A percentile compares a stretch with the other conserved stretches of the same genome.
Evolutionary conservation across 371 early-diverging fungal species (phyloP).

Genomic region (Mucor irregularis): DNA sequence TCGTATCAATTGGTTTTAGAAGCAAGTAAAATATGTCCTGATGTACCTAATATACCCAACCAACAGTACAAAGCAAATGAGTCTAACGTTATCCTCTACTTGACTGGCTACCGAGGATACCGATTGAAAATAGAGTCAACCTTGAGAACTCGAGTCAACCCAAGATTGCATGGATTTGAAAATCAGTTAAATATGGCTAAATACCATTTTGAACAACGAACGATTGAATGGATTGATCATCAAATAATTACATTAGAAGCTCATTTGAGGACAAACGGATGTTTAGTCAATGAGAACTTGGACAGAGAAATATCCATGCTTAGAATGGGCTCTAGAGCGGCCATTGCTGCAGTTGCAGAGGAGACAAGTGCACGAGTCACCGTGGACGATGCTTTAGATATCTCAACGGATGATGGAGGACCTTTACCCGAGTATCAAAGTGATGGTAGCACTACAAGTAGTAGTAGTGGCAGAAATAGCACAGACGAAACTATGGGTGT

Average conservation of each 20-base stretch:
- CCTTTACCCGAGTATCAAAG: constrained; percentile 36
- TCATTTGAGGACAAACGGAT: constrained; percentile 35
- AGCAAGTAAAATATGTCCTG: constrained; percentile 24
- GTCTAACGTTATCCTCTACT: constrained; percentile 9
- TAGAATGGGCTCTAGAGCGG: constrained; percentile 49
- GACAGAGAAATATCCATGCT: constrained; percentile 38
- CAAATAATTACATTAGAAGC: constrained; percentile 38
- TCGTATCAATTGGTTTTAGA: constrained; percentile 25
- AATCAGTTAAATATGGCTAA: constrained; percentile 30
- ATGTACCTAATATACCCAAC: constrained; percentile 21
- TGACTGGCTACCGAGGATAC: constrained; percentile 38
- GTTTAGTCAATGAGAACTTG: constrained; percentile 27
- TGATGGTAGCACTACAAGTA: not conserved
- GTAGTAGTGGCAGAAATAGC: constrained; percentile 4
- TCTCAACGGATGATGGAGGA: constrained; percentile 24
- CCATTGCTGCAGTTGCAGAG: constrained; percentile 38
- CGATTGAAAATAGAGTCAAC: constrained; percentile 42
- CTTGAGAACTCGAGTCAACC: constrained; percentile 41
- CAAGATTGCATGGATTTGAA: constrained; percentile 34
- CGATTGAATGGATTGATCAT: constrained; percentile 49
- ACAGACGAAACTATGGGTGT: not conserved
- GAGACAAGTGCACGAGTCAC: constrained; percentile 42
- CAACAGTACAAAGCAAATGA: not conserved
- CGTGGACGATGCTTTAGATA: constrained; percentile 48
- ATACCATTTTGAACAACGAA: constrained; percentile 39